Evolutionary conservation across 495 filamentous ascomycete genomes (phyloP).

Genomic region (Penicillium robsamsonii): DNA sequence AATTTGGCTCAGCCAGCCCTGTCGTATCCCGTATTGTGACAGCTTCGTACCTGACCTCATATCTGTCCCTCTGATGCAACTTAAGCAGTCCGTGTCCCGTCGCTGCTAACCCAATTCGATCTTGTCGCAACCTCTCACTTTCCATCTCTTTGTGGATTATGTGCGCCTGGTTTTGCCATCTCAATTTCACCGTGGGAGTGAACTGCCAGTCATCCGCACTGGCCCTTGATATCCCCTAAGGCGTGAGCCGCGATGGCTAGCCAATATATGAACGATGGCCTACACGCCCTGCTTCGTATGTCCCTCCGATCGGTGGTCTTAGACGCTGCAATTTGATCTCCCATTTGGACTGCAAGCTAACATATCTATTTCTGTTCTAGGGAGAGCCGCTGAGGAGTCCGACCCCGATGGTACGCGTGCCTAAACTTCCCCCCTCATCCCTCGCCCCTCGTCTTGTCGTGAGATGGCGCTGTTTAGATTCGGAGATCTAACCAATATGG

Average conservation of each 20-base stretch:
- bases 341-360: constrained; percentile 18
- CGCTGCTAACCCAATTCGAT: constrained; percentile 10
- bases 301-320: constrained; percentile 6
- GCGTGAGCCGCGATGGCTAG: constrained; percentile 35
- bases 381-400: constrained; percentile 40
- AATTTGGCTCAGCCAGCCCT: background rate
- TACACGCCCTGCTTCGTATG: constrained; percentile 44
- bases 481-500: constrained; percentile 22
- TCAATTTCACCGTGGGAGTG: constrained; percentile 33
- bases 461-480: background rate
- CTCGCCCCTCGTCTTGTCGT: background rate
- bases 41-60: constrained; percentile 11
- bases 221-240: constrained; percentile 26
- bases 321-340: background rate
- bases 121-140: constrained; percentile 4
- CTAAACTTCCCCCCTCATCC: constrained; percentile 7
- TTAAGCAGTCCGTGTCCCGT: constrained; percentile 12
- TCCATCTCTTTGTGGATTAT: constrained; percentile 32
- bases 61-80: constrained; percentile 27
- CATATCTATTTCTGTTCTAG: constrained; percentile 16
- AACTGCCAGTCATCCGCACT: constrained; percentile 32
- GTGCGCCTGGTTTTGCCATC: constrained; percentile 30
- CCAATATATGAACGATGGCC: constrained; percentile 38
- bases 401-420: constrained; percentile 52
- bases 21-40: constrained; percentile 13